Evolutionary conservation across 192 early-diverging fungal genomes (phyloP).

Genomic region (Mortierella alpina): DNA sequence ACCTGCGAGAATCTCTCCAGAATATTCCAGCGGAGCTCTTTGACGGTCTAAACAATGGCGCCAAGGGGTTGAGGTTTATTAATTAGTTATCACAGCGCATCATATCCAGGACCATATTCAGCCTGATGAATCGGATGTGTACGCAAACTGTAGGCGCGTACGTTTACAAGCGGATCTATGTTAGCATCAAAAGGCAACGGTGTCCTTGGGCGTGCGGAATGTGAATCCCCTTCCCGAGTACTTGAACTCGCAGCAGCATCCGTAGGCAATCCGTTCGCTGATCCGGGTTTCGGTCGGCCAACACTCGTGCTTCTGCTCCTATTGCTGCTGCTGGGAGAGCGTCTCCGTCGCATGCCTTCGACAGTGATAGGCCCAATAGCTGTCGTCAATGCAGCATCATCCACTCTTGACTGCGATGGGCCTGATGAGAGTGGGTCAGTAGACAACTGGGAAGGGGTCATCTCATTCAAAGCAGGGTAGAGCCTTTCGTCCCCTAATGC

Average conservation of each 20-base stretch:
- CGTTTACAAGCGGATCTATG: constrained; percentile 46
- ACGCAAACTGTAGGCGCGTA: constrained; percentile 14
- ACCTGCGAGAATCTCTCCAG: constrained; percentile 83
- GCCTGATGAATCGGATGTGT: too few relatives aligned
- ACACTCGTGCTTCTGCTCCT: background rate
- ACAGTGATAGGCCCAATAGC: constrained; percentile 36
- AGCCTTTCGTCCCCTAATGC: background rate
- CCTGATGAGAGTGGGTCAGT: background rate
- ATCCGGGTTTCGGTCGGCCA: constrained; percentile 1
- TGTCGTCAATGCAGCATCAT: background rate
- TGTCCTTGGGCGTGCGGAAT: constrained; percentile 25
- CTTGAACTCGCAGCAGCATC: background rate
- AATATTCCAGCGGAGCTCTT: constrained; percentile 79
- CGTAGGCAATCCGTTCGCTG: constrained; percentile 1
- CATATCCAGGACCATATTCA: too few relatives aligned
- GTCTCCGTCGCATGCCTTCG: constrained; percentile 40
- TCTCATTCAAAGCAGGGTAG: constrained; percentile 11
- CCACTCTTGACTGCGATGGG: background rate
- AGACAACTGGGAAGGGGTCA: background rate
- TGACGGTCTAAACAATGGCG: constrained; percentile 61
- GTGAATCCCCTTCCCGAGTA: background rate
- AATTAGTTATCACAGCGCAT: background rate
- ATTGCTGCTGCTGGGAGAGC: background rate
- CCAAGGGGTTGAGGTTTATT: background rate
- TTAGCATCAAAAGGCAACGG: constrained; percentile 39